A percentile compares a stretch with the other conserved stretches of the same genome.
Evolutionary conservation across 202 grass and related monocot genomes (phyloP).

Genomic region (Tripidium arundinaceum): DNA sequence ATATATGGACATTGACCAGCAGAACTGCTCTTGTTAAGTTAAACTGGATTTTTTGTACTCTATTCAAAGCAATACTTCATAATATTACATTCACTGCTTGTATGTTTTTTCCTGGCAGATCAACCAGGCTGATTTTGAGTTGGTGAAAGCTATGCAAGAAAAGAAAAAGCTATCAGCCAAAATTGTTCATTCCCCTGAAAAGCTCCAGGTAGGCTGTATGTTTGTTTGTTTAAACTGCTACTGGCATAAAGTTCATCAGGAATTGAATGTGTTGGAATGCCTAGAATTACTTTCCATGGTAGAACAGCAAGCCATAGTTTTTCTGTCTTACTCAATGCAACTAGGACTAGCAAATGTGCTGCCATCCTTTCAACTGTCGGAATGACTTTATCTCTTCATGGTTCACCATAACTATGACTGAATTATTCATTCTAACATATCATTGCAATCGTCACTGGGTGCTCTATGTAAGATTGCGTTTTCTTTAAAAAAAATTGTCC

Average conservation of each 20-base stretch:
- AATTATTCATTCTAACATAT: background rate
- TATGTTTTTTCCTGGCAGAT: slow-evolving; percentile 47
- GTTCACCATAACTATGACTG: background rate
- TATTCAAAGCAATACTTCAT: background rate
- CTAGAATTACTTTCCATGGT: background rate
- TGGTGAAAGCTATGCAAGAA: slow-evolving; percentile 67
- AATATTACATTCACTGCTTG: background rate
- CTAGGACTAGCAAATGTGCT: background rate
- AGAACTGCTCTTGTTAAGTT: background rate
- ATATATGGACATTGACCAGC: too few species aligned
- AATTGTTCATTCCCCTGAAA: slow-evolving; percentile 79
- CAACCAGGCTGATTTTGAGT: slow-evolving; percentile 68
- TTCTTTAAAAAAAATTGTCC: background rate
- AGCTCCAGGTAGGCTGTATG: slow-evolving; percentile 47
- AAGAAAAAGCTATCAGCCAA: slow-evolving; percentile 57
- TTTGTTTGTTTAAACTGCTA: background rate
- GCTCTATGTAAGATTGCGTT: background rate
- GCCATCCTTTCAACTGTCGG: background rate
- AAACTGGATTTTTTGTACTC: background rate
- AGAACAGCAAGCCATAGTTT: background rate
- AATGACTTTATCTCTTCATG: background rate
- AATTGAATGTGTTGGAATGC: background rate
- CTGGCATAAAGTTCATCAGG: background rate
- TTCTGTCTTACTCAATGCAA: background rate
- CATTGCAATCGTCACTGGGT: background rate